Base-by-base conservation (phyloP, 345 rosid genomes). In the Acer negundo region DNA sequence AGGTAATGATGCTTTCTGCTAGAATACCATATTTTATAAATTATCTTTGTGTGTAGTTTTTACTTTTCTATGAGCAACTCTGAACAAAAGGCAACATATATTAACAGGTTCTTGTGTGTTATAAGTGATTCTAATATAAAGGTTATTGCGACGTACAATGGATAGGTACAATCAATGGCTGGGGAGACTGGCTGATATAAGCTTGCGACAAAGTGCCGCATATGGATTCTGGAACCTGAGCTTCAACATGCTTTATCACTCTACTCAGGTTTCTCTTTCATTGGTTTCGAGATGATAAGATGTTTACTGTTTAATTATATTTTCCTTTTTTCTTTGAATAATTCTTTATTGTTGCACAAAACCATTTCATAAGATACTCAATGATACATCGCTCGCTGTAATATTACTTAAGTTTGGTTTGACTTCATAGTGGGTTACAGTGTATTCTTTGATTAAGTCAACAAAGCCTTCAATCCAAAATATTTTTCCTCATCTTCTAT, bases 171-270 rank as follows among this genome's bases (percentile, higher is more conserved):
- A 86, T 58, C 83, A 79, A 42, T 95, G 94, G 96, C 91, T 93
- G 62, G 90, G 85, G 67, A 95, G 89, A 84, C 76, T 93, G 84
- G 97, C 97, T 70, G 89, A 83, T 84, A 85, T 93, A 82, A 93
- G 94, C 85, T 83, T 95, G 83, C 89, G 96, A 75, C 98, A 95
- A 85, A 95, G 99, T 90, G 96, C 95, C 84, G 99, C 99, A 47
- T 91, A 88, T 90, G 99, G 99, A 67, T 83, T 92, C 75, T 95
- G 99, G 99, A 95, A 88, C 75, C 86, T 87, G 84, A 88, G 90
- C 87, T 95, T 91, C 91, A 92, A 92, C 81, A 86, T 91, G 72
- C 95, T 95, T 77, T 93, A 93, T 86, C 98, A 93, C 82, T 89
- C 98, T 46, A 92, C 96, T 77, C 98, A 93, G 98, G 99, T 93